phyloP scores from a whole-genome alignment of 306 rosid genomes.

The Dalbergia cultrata region DNA sequence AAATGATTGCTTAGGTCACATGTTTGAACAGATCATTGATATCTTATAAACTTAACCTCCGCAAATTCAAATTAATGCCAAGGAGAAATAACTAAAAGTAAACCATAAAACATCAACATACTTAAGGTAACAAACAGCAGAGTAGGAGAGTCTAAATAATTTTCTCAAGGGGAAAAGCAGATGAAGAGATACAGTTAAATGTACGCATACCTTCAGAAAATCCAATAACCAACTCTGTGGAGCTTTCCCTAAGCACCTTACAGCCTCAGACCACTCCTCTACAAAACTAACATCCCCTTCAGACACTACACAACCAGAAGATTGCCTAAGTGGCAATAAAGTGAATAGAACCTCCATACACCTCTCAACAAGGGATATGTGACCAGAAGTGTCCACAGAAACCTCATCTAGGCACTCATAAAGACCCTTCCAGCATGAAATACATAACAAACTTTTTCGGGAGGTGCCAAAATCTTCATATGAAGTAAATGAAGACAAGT shows the following conservation, averaged over 20 bases:
- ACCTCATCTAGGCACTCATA: slow-evolving; percentile 75
- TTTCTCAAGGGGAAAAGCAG: slow-evolving; percentile 29
- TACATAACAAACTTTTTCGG: slow-evolving; percentile 59
- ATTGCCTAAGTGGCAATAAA: slow-evolving; percentile 64
- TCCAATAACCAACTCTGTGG: slow-evolving; percentile 72
- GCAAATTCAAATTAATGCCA: slow-evolving; percentile 28
- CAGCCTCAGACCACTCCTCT: slow-evolving; percentile 83
- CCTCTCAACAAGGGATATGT: slow-evolving; percentile 69
- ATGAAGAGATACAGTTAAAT: slow-evolving; percentile 29
- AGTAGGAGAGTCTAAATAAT: slow-evolving; percentile 3
- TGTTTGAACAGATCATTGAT: slow-evolving; percentile 32
- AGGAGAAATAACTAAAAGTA: slow-evolving; percentile 21
- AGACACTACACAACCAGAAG: slow-evolving; percentile 37
- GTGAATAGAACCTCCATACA: slow-evolving; percentile 86
- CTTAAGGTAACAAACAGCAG: slow-evolving; percentile 4
- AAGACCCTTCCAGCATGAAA: slow-evolving; percentile 95
- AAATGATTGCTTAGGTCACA: slow-evolving; percentile 30
- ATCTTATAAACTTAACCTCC: slow-evolving; percentile 22
- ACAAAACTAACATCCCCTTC: slow-evolving; percentile 42
- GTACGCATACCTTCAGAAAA: slow-evolving; percentile 71
- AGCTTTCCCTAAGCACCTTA: slow-evolving; percentile 86
- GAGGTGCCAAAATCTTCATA: slow-evolving; percentile 46
- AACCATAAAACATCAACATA: slow-evolving; percentile 19
- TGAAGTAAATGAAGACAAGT: slow-evolving; percentile 64
- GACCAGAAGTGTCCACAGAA: slow-evolving; percentile 64